Evolutionary conservation across 176 grass and related monocot genomes (phyloP), one percentile per base, ranked within the genome.

Genomic region (Triticum turgidum): DNA sequence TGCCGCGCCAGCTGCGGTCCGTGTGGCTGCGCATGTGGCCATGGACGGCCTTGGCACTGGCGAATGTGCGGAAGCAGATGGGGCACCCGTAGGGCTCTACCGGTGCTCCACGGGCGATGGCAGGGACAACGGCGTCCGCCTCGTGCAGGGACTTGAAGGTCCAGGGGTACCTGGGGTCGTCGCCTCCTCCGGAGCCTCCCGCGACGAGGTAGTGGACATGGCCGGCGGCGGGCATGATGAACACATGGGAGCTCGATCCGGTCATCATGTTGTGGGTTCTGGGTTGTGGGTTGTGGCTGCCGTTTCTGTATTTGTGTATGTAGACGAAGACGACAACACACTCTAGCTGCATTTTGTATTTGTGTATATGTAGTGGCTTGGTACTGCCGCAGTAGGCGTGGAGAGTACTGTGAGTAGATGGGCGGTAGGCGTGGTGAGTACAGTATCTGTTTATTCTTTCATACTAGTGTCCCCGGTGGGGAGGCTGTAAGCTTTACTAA

Each of bases 21-120:
- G 85, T 85, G 82, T 90, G 90, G 73, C 65, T 73, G 59, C 92
- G 84, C 90, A 92, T 89, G 73, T 94, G 92, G 0, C 92, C 87
- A 61, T 92, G 90, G 18, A 90, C 29, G 1, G 90, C 92, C 66
- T 89, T 94, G 20, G 30, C 39, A n/a, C 34, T 45, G 75, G 18
- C 25, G 29, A 94, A 94, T 11, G 7, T 4, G 8, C 82, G 82
- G n/a, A 61, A 0, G 30, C 92, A 94, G 30, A 92, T 13, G 11
- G 90, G 92, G 63, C 92, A 94, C 0, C 10, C n/a, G 66, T 61
- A 69, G 32, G 41, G 10, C 24, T 27, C 3, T 24, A 13, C 34
- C 69, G 0, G 14, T 5, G 18, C 10, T 45, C 11, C 44, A 45
- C 44, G 22, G 17, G 38, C 5, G 47, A 52, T 9, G 14, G 73